Conservation (phyloP, 176 grass and related monocot genomes). For the Musa schizocarpa region DNA sequence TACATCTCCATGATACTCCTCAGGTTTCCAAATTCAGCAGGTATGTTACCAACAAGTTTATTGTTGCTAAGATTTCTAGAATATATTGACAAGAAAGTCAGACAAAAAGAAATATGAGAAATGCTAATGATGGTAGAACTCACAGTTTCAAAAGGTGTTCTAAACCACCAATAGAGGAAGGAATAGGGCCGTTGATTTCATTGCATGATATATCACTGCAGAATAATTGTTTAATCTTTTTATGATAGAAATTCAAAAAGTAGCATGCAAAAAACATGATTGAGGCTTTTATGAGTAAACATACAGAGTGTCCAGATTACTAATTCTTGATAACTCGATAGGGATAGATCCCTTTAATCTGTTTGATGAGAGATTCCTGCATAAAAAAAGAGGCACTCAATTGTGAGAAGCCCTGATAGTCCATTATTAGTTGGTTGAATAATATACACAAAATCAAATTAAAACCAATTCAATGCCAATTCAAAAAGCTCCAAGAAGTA, state of each 20-base stretch:
- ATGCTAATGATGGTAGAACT: constrained; percentile 15
- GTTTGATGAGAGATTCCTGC: constrained; percentile 87
- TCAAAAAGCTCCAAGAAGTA: too few species aligned
- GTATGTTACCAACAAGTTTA: constrained; percentile 56
- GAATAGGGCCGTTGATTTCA: constrained; percentile 69
- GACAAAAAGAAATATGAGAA: neutral
- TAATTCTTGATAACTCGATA: constrained; percentile 75
- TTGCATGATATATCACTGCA: constrained; percentile 83
- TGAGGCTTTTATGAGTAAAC: constrained; percentile 2
- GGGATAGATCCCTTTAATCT: constrained; percentile 73
- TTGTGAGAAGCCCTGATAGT: neutral
- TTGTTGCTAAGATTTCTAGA: constrained; percentile 94
- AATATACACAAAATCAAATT: neutral
- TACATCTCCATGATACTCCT: constrained; percentile 98
- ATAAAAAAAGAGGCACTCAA: neutral
- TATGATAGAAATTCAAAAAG: neutral
- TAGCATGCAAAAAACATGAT: too few species aligned
- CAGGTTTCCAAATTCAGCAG: constrained; percentile 83
- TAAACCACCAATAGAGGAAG: constrained; percentile 68
- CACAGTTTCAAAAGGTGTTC: constrained; percentile 92
- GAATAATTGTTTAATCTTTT: constrained; percentile 17
- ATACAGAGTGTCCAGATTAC: constrained; percentile 96
- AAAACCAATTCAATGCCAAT: too few species aligned
- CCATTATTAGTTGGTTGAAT: neutral
- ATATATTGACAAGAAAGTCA: constrained; percentile 20